Conservation (phyloP, 768 basidiomycete species). For the Suillus luteus region DNA sequence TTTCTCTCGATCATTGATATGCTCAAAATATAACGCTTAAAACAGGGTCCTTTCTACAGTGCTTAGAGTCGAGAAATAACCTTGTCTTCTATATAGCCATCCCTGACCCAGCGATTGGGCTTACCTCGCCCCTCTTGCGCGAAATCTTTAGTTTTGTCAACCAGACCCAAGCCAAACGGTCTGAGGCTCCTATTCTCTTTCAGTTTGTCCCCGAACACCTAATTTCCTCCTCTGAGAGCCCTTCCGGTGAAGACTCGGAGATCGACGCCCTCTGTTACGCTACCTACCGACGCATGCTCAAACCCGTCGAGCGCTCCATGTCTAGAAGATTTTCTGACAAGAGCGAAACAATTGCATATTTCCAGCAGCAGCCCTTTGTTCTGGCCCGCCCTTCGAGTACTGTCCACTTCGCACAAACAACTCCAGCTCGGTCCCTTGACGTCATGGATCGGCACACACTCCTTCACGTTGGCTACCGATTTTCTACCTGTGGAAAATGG, state of each 20-base stretch:
- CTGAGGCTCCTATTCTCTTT: conserved; percentile 55
- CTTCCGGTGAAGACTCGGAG: conserved; percentile 42
- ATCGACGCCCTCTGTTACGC: conserved; percentile 57
- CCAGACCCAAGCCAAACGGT: conserved; percentile 50
- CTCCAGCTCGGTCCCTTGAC: conserved; percentile 45
- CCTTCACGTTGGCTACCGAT: conserved; percentile 74
- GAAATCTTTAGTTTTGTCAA: conserved; percentile 66
- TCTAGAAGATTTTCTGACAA: conserved; percentile 50
- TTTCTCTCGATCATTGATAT: not conserved
- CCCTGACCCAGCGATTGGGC: conserved; percentile 59
- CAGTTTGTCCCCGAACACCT: conserved; percentile 75
- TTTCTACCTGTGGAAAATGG: conserved; percentile 75
- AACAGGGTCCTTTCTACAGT: conserved; percentile 10
- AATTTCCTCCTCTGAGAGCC: conserved; percentile 50
- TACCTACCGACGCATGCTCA: conserved; percentile 71
- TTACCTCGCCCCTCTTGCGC: conserved; percentile 67
- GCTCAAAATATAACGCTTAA: not conserved
- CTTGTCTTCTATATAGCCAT: conserved; percentile 71
- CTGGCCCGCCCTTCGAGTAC: conserved; percentile 49
- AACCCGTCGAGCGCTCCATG: conserved; percentile 61
- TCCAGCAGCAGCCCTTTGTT: conserved; percentile 68
- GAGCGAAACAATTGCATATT: conserved; percentile 45
- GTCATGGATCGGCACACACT: conserved; percentile 60
- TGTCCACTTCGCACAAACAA: conserved; percentile 41
- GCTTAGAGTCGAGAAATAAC: conserved; percentile 31